phyloP scores from a whole-genome alignment of 2,329 filamentous ascomycete genomes.

The Cryphonectria naterciae region DNA sequence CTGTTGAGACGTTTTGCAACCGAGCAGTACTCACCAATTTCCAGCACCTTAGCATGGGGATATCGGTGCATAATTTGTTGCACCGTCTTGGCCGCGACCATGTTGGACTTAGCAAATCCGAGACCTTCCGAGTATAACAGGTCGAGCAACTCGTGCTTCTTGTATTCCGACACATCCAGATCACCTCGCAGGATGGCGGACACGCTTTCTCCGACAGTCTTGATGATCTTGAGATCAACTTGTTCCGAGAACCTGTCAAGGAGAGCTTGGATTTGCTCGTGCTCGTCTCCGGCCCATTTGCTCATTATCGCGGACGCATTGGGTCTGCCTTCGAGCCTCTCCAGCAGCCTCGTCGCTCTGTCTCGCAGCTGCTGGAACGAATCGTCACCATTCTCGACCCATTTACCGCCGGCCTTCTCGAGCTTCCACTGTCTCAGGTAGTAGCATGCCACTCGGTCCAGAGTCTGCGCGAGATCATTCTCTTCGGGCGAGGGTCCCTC shows the following conservation, averaged over 20 bases:
- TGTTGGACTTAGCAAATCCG: background rate
- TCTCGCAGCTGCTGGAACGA: background rate
- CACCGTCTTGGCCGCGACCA: background rate
- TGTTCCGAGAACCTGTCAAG: background rate
- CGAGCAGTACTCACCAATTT: slow-evolving; percentile 27
- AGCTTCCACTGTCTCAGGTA: background rate
- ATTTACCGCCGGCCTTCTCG: background rate
- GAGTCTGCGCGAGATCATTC: background rate
- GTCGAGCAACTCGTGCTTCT: background rate
- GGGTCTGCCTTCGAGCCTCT: background rate
- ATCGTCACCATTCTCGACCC: background rate
- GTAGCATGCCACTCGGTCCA: background rate
- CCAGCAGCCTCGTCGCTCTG: background rate
- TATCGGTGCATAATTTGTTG: background rate
- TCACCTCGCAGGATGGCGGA: background rate
- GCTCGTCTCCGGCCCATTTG: background rate
- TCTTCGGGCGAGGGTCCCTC: background rate
- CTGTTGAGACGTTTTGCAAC: background rate
- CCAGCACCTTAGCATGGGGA: slow-evolving; percentile 9
- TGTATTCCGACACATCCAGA: background rate
- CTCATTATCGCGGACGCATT: background rate
- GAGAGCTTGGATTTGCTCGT: background rate
- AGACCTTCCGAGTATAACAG: background rate
- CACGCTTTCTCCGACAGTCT: background rate
- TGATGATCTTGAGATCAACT: background rate